phyloP scores from a whole-genome alignment of 148 eudicot species.

The Nepenthes gracilis region DNA sequence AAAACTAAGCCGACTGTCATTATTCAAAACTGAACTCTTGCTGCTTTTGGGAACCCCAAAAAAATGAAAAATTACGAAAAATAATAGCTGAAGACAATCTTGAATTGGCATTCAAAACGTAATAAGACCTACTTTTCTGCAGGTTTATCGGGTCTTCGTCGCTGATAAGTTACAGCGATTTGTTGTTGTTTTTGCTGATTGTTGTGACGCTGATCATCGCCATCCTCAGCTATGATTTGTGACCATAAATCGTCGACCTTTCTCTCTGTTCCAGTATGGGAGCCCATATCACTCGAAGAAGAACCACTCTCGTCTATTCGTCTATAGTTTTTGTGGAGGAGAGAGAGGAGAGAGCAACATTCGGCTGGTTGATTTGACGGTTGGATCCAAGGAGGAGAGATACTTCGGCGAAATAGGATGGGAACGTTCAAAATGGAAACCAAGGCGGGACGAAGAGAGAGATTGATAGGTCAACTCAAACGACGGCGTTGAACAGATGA shows the following conservation, averaged over 20 bases:
- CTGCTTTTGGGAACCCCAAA: constrained; percentile 16
- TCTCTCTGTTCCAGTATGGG: too few species aligned
- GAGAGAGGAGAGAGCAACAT: too few species aligned
- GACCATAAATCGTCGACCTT: constrained; percentile 36
- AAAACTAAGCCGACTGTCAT: constrained; percentile 43
- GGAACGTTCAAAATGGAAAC: too few species aligned
- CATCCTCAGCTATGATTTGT: constrained; percentile 27
- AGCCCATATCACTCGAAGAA: too few species aligned
- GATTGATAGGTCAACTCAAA: too few species aligned
- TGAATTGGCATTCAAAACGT: neutral
- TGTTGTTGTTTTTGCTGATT: constrained; percentile 15
- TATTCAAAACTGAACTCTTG: constrained; percentile 18
- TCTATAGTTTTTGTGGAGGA: too few species aligned
- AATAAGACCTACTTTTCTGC: constrained; percentile 5
- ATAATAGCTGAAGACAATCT: neutral
- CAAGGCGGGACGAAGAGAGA: too few species aligned
- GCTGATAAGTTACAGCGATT: constrained; percentile 21
- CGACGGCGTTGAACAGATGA: too few species aligned
- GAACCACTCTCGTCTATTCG: too few species aligned
- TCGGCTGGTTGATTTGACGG: too few species aligned
- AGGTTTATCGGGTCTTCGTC: constrained; percentile 13
- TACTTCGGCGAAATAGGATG: too few species aligned
- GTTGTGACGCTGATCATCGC: constrained; percentile 2
- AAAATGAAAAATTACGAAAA: neutral
- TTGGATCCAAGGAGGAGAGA: too few species aligned